Percentiles rank a stretch among this genome's conserved stretches.
Evolutionary conservation across 345 rosid genomes (phyloP).

Genomic region (Moricandia arvensis): DNA sequence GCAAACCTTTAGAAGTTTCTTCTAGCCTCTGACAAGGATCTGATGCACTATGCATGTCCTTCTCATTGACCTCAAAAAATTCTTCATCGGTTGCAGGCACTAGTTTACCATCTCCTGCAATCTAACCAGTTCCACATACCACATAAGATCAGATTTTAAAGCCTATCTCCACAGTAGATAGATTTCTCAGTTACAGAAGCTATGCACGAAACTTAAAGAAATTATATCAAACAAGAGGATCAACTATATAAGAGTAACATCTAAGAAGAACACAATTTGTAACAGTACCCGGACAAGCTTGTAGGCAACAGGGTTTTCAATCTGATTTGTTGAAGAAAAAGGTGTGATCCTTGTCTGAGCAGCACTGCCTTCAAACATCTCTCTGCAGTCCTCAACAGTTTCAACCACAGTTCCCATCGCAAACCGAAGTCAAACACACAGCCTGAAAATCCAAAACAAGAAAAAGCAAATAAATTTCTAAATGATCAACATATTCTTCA

Average conservation of each 20-base stretch:
- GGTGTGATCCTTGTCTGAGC: slow-evolving; percentile 39
- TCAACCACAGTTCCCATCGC: slow-evolving; percentile 84
- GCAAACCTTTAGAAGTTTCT: background rate
- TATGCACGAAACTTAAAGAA: background rate
- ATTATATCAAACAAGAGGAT: background rate
- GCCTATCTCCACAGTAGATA: background rate
- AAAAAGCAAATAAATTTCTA: background rate
- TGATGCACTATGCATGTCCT: background rate
- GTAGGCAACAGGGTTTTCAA: slow-evolving; percentile 64
- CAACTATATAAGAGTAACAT: background rate
- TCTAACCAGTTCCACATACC: slow-evolving; percentile 43
- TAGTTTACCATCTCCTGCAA: slow-evolving; percentile 82
- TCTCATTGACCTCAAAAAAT: slow-evolving; percentile 62
- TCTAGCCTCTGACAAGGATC: background rate
- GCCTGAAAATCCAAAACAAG: slow-evolving; percentile 44
- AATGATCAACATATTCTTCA: background rate
- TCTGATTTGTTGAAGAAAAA: slow-evolving; percentile 26
- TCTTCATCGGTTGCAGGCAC: slow-evolving; percentile 98
- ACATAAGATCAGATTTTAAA: slow-evolving; percentile 6
- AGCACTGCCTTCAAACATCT: slow-evolving; percentile 46
- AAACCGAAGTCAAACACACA: slow-evolving; percentile 63
- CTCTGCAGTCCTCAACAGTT: slow-evolving; percentile 51
- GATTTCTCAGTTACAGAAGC: background rate
- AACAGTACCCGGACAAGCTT: slow-evolving; percentile 87
- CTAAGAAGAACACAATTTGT: background rate